phyloP scores from a whole-genome alignment of 2,329 filamentous ascomycete genomes.

The Claviceps sp. region DNA sequence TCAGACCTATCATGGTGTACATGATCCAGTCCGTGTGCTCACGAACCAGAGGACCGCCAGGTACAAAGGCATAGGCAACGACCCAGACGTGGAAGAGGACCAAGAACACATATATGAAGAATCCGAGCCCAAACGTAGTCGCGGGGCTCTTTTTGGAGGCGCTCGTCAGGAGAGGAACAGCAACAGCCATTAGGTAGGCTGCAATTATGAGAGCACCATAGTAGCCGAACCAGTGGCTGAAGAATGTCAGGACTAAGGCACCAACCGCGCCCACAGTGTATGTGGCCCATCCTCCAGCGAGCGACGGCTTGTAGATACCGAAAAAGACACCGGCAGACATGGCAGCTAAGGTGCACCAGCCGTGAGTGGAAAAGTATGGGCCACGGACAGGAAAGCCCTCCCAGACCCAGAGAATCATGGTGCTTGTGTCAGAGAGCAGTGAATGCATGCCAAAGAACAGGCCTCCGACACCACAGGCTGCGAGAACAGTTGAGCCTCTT shows the following conservation, averaged over 20 bases:
- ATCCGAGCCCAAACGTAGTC: constrained; percentile 73
- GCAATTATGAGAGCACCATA: constrained; percentile 67
- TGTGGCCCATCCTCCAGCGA: constrained; percentile 65
- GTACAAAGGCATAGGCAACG: constrained; percentile 95
- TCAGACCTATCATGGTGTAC: constrained; percentile 67
- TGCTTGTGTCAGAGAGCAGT: constrained; percentile 89
- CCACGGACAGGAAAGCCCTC: constrained; percentile 87
- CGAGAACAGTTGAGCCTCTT: constrained; percentile 54
- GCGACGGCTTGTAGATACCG: constrained; percentile 57
- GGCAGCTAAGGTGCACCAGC: constrained; percentile 68
- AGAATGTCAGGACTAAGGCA: constrained; percentile 63
- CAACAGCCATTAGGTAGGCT: constrained; percentile 68
- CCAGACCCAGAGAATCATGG: constrained; percentile 98
- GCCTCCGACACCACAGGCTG: constrained; percentile 67
- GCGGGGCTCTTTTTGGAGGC: constrained; percentile 67
- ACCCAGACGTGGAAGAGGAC: constrained; percentile 98
- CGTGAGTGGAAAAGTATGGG: constrained; percentile 79
- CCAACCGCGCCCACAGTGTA: constrained; percentile 69
- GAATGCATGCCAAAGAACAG: constrained; percentile 85
- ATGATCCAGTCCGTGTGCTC: constrained; percentile 96
- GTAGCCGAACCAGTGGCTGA: constrained; percentile 77
- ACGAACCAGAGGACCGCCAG: constrained; percentile 79
- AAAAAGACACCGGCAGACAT: constrained; percentile 74
- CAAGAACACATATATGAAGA: constrained; percentile 84
- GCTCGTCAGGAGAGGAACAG: constrained; percentile 60